These are phyloP conservation scores for Solidago caesia DNA, from an alignment of 129 eudicot genomes.

Conservation along the genomic window DNA sequence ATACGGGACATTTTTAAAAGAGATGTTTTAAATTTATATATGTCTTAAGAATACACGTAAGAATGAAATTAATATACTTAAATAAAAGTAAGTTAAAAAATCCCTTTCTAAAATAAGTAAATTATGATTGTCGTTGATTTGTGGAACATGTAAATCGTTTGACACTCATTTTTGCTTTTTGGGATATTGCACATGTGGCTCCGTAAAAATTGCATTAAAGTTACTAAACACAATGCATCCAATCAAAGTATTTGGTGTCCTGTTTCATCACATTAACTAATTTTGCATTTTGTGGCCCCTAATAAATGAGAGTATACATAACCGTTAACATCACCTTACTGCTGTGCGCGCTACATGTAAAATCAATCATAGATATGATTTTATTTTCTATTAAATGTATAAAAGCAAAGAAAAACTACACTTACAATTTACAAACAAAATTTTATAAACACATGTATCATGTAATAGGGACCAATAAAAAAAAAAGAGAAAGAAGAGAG, in stretches of 20 bases:
- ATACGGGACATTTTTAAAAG: too few relatives aligned
- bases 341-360: slow-evolving; percentile 15
- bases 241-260: slow-evolving; percentile 32
- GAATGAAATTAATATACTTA: too few relatives aligned
- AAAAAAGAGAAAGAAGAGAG: too few relatives aligned
- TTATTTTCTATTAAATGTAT: not conserved
- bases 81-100: not conserved
- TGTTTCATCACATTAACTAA: slow-evolving; percentile 26
- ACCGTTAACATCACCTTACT: slow-evolving; percentile 21
- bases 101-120: slow-evolving; percentile 33
- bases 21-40: too few relatives aligned
- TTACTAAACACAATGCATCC: slow-evolving; percentile 31
- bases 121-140: slow-evolving; percentile 28
- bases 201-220: slow-evolving; percentile 38
- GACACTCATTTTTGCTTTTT: slow-evolving; percentile 26
- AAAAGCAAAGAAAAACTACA: too few relatives aligned
- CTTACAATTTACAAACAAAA: too few relatives aligned
- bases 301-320: slow-evolving; percentile 15
- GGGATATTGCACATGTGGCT: slow-evolving; percentile 33
- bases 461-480: too few relatives aligned
- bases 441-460: too few relatives aligned
- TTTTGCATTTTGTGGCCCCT: slow-evolving; percentile 37
- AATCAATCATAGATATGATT: slow-evolving; percentile 5
- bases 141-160: slow-evolving; percentile 32
- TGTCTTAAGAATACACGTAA: too few relatives aligned